Evolutionary conservation across 2,329 filamentous ascomycete genomes (phyloP).

Genomic region (Lachnellula suecica): DNA sequence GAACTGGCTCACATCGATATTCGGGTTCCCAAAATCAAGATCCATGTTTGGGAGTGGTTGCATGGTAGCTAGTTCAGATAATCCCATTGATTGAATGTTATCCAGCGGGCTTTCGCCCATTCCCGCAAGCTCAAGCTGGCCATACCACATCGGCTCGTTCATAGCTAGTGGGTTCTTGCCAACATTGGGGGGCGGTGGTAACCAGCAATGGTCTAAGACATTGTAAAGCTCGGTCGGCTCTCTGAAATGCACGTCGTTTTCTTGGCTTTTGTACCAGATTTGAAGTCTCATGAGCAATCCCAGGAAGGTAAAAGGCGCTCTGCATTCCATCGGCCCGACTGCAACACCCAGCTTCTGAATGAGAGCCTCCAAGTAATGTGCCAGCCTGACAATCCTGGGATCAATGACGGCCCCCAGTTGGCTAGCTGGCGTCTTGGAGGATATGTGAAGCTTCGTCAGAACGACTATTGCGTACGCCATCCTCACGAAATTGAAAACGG

Average conservation of each 20-base stretch:
- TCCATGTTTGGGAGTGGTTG: constrained; percentile 7
- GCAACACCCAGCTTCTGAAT: constrained; percentile 64
- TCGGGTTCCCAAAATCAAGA: constrained; percentile 4
- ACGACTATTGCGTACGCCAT: constrained; percentile 52
- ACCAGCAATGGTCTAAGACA: constrained; percentile 13
- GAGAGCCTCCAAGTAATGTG: constrained; percentile 65
- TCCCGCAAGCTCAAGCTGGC: background rate
- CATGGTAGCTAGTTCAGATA: constrained; percentile 8
- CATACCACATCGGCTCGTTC: background rate
- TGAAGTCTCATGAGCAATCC: constrained; percentile 66
- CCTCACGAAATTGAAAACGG: constrained; percentile 49
- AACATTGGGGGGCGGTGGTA: constrained; percentile 36
- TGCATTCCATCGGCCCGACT: constrained; percentile 59
- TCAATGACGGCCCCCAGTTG: constrained; percentile 66
- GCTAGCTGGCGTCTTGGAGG: constrained; percentile 57
- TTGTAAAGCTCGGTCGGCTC: constrained; percentile 3
- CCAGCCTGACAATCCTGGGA: constrained; percentile 58
- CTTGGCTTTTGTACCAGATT: constrained; percentile 57
- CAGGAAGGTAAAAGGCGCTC: constrained; percentile 66
- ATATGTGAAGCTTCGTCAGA: constrained; percentile 56
- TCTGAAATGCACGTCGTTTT: constrained; percentile 36
- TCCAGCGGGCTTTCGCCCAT: background rate
- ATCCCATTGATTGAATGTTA: constrained; percentile 2
- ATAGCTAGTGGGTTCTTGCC: background rate
- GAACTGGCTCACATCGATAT: constrained; percentile 6